Conservation (phyloP, 257 asterid species). For the Solanum arcanum region DNA sequence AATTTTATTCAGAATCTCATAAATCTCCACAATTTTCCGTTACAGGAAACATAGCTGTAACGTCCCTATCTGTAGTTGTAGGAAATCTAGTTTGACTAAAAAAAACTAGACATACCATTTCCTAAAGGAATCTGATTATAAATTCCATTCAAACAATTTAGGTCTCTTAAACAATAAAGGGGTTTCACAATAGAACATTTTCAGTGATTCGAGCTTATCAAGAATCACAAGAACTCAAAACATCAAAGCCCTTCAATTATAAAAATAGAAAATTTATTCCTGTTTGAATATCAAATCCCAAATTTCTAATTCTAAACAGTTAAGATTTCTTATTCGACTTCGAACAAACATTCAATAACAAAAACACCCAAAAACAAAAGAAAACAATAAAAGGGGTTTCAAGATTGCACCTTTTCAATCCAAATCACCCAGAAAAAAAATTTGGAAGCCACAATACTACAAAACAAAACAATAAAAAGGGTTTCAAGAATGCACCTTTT, state of each 20-base stretch:
- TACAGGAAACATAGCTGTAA: neutral
- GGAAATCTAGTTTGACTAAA: neutral
- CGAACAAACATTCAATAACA: neutral
- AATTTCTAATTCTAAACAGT: neutral
- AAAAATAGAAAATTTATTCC: neutral
- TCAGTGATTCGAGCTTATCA: neutral
- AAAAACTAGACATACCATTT: neutral
- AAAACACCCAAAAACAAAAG: neutral
- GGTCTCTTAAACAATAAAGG: neutral
- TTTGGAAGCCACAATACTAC: neutral
- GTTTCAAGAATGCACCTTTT: neutral
- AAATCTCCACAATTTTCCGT: neutral
- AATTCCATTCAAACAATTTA: neutral
- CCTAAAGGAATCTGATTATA: neutral
- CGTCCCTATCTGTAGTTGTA: neutral
- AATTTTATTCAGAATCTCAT: neutral
- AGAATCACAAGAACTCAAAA: neutral
- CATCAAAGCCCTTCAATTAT: neutral
- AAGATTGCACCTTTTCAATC: conserved; percentile 1
- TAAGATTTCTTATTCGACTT: neutral
- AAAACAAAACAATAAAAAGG: neutral
- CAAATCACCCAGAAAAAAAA: neutral
- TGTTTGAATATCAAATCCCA: neutral
- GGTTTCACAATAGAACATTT: conserved; percentile 3
- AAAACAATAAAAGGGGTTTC: neutral